Evolutionary conservation across 139 green algal genomes (phyloP).

Genomic region (Coccomyxa sp.): DNA sequence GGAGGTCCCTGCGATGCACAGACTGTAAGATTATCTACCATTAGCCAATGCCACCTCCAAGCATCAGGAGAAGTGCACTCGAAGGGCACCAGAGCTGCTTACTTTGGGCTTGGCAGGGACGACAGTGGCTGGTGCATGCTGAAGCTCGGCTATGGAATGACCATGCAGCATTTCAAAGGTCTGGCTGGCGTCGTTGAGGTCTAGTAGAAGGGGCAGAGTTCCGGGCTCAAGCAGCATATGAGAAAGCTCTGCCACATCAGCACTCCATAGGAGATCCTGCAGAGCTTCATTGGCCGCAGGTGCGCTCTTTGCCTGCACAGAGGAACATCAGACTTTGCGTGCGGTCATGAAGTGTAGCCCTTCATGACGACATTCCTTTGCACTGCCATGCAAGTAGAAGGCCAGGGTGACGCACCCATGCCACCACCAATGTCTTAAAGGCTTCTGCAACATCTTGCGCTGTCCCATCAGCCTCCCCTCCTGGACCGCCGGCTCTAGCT

Average conservation of each 20-base stretch:
- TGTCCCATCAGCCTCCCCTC: no score
- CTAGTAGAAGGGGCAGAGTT: conserved; percentile 17
- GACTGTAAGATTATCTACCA: not conserved
- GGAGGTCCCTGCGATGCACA: no score
- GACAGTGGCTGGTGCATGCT: conserved; percentile 5
- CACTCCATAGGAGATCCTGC: not conserved
- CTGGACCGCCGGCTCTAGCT: no score
- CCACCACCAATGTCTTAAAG: not conserved
- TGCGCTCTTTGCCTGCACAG: conserved; percentile 3
- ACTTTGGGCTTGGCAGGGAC: conserved; percentile 16
- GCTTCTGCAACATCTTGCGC: no score
- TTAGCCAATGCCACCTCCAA: not conserved
- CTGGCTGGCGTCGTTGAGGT: conserved; percentile 24
- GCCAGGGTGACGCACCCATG: not conserved
- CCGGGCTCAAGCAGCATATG: no score
- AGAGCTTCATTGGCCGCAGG: conserved; percentile 9
- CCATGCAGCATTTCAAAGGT: conserved; percentile 24
- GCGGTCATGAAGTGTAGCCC: not conserved
- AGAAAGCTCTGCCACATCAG: no score
- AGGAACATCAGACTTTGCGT: no score
- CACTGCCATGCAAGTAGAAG: not conserved
- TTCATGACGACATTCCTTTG: not conserved
- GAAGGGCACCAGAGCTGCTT: not conserved
- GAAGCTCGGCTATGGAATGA: not conserved
- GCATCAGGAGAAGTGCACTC: not conserved